Evolutionary conservation across 73 alveolate genomes (phyloP).

Genomic region (Paramecium biaurelia): DNA sequence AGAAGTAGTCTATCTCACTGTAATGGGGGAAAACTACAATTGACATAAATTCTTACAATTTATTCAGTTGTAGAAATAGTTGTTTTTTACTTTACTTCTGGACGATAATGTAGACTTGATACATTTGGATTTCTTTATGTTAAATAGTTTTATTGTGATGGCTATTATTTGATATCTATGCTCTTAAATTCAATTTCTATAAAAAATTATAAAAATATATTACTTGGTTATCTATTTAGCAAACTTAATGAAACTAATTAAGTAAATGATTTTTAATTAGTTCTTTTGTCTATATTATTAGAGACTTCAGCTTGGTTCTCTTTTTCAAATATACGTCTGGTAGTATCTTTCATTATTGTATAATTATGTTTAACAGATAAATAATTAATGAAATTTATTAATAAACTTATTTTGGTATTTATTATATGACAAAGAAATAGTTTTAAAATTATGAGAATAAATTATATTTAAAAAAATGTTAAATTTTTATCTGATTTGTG

Average conservation of each 20-base stretch:
- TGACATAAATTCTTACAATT: neutral
- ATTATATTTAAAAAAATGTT: neutral
- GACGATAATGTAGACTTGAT: constrained; percentile 16
- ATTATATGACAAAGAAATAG: neutral
- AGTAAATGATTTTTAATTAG: neutral
- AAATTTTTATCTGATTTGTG: too few relatives aligned
- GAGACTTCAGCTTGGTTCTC: constrained; percentile 53
- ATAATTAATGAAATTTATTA: neutral
- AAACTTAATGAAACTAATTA: constrained; percentile 20
- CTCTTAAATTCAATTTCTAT: constrained; percentile 43
- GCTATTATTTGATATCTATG: neutral
- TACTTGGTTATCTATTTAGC: constrained; percentile 36
- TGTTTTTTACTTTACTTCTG: neutral
- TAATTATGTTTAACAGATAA: constrained; percentile 34
- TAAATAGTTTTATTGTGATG: neutral
- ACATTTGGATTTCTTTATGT: neutral
- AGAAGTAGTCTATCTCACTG: neutral
- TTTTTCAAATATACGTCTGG: constrained; percentile 43
- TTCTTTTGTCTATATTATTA: constrained; percentile 35
- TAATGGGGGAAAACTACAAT: neutral
- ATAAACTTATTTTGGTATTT: neutral
- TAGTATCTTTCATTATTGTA: constrained; percentile 28
- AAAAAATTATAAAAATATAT: neutral
- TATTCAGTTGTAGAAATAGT: neutral
- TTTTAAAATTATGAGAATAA: neutral